Conservation (phyloP, 768 basidiomycete species). For the Lanmaoa rubissima region DNA sequence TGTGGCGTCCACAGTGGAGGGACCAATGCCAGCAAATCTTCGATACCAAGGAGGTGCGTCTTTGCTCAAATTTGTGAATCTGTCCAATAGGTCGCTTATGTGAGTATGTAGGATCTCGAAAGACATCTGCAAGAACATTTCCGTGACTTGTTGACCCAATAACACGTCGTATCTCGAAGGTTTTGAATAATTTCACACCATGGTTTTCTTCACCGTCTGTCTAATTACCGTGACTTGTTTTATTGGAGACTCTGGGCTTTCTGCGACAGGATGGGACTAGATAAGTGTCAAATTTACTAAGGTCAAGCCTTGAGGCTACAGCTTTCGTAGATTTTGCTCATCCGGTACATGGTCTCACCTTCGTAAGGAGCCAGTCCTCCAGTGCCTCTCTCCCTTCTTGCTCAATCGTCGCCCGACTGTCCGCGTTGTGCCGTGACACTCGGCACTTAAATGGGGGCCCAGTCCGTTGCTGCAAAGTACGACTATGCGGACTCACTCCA, state of each 20-base stretch:
- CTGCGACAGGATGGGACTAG: no score
- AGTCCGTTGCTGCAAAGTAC: no score
- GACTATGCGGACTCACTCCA: no score
- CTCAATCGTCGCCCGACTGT: no score
- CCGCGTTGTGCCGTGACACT: no score
- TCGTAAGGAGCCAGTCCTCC: no score
- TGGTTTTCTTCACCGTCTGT: background rate
- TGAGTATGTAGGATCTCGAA: conserved; percentile 21
- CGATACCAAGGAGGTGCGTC: conserved; percentile 31
- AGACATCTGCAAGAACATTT: conserved; percentile 25
- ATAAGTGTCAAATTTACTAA: no score
- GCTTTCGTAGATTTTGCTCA: background rate
- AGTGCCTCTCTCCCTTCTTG: no score
- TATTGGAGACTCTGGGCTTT: background rate
- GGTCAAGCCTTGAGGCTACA: background rate
- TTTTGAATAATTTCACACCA: background rate
- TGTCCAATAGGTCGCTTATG: background rate
- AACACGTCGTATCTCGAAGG: no score
- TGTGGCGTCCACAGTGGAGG: conserved; percentile 29
- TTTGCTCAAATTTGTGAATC: background rate
- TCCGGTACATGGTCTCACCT: no score
- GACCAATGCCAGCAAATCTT: conserved; percentile 29
- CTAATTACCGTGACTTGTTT: background rate
- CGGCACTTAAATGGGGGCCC: no score
- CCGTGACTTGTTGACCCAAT: conserved; percentile 6